Conservation (phyloP, 371 early-diverging fungal species). For the Mortierella sp. region DNA sequence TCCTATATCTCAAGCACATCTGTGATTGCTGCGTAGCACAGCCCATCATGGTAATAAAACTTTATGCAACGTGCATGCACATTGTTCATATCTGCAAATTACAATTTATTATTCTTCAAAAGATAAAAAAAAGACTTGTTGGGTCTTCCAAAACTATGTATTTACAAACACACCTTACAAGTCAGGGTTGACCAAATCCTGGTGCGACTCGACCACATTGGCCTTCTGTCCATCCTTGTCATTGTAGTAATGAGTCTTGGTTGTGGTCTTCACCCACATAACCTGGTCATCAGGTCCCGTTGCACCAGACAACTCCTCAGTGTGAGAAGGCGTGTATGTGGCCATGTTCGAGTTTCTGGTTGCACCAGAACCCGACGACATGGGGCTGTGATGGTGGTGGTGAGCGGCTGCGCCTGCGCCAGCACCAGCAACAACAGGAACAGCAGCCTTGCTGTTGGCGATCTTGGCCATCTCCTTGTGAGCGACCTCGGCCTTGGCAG, state of each 20-base stretch:
- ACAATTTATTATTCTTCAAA: too few species aligned
- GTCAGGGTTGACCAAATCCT: neutral
- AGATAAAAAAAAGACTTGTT: too few species aligned
- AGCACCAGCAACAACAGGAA: neutral
- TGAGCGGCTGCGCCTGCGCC: neutral
- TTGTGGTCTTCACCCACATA: conserved; percentile 3
- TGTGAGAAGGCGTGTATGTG: neutral
- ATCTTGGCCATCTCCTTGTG: neutral
- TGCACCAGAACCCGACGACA: neutral
- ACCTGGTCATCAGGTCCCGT: neutral
- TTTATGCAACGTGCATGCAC: too few species aligned
- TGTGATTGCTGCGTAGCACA: too few species aligned
- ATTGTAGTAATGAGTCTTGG: neutral
- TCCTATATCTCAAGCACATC: too few species aligned
- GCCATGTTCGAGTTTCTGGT: conserved; percentile 6
- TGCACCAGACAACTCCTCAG: neutral
- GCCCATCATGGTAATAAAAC: too few species aligned
- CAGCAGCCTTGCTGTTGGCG: neutral
- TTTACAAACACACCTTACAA: too few species aligned
- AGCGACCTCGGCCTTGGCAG: neutral
- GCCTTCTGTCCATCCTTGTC: neutral
- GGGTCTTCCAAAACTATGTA: too few species aligned
- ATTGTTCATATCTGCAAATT: too few species aligned
- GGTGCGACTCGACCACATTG: neutral
- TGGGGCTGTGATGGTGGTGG: neutral